These are phyloP conservation scores for Syzygium syzygioides DNA, from an alignment of 441 rosid species.

Conservation along the genomic window DNA sequence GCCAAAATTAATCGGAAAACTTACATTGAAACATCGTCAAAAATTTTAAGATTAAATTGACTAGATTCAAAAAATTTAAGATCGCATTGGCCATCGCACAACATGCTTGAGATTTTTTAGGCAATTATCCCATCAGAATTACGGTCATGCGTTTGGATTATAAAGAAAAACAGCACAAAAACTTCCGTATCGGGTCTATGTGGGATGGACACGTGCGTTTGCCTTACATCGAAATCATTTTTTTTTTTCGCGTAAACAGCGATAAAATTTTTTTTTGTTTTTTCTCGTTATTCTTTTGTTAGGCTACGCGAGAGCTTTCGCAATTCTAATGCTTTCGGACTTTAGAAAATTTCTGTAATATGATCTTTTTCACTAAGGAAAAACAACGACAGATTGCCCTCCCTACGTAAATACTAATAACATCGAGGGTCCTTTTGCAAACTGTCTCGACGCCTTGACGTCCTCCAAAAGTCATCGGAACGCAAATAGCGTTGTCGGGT, in stretches of 20 bases:
- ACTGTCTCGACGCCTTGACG: not conserved
- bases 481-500: not conserved
- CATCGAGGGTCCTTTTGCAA: not conserved
- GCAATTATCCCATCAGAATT: not conserved
- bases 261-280: too few species aligned
- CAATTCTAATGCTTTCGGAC: not conserved
- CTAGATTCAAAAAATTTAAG: accelerated
- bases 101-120: accelerated
- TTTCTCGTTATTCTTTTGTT: not conserved
- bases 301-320: not conserved
- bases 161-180: not conserved
- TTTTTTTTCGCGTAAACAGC: too few species aligned
- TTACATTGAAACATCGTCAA: not conserved
- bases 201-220: not conserved
- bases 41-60: not conserved
- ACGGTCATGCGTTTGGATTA: not conserved
- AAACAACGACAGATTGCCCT: too few species aligned
- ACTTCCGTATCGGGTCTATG: not conserved
- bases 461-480: not conserved
- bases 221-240: not conserved
- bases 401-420: not conserved
- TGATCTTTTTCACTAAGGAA: not conserved
- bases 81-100: accelerated
- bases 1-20: accelerated
- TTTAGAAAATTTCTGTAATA: not conserved